phyloP scores from a whole-genome alignment of 2,329 filamentous ascomycete species.

The Neonectria sp. region DNA sequence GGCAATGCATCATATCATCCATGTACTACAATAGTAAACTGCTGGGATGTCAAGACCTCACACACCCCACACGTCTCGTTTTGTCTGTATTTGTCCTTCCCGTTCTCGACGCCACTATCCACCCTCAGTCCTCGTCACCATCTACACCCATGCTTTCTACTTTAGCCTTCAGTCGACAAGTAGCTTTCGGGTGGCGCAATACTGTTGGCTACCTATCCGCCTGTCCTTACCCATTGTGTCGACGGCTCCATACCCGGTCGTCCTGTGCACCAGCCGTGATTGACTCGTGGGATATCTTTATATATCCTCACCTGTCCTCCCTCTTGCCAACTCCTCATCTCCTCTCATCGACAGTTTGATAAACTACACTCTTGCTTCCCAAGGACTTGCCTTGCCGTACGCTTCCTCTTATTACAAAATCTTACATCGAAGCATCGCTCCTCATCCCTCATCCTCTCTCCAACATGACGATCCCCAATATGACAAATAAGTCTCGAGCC shows the following conservation, averaged over 20 bases:
- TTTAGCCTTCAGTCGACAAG: conserved; percentile 28
- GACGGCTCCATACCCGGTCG: conserved; percentile 30
- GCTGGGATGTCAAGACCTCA: neutral
- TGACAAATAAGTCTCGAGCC: conserved; percentile 29
- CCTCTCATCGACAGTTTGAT: conserved; percentile 6
- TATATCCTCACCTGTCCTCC: conserved; percentile 31
- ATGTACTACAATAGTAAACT: neutral
- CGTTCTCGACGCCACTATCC: neutral
- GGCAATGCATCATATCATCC: conserved; percentile 5
- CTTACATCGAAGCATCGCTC: neutral
- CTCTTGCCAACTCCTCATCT: neutral
- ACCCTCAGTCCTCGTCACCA: conserved; percentile 16
- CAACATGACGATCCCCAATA: conserved; percentile 37
- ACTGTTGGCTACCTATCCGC: conserved; percentile 36
- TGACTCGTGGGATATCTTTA: conserved; percentile 29
- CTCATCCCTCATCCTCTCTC: neutral
- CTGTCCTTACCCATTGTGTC: conserved; percentile 38
- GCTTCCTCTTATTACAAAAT: neutral
- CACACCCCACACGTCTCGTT: neutral
- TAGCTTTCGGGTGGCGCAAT: conserved; percentile 38
- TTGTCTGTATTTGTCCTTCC: conserved; percentile 14
- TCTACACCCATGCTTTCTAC: conserved; percentile 14
- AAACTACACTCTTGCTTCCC: neutral
- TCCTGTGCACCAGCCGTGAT: conserved; percentile 31
- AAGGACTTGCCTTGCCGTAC: neutral